Conservation (phyloP, 2,329 filamentous ascomycete species). For the Lojkania enalia region DNA sequence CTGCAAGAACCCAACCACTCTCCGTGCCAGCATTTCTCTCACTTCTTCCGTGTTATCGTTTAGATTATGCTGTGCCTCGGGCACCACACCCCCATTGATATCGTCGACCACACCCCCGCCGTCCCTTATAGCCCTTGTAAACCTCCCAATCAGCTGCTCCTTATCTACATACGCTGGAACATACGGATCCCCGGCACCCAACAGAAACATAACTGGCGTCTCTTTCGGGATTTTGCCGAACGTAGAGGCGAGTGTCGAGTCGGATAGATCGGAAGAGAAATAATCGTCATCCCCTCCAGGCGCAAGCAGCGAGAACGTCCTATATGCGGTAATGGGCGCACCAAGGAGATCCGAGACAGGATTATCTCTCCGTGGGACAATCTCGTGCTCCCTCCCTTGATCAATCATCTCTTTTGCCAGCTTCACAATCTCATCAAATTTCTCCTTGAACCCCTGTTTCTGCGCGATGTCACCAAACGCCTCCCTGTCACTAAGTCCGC, state of each 20-base stretch:
- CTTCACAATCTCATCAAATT: conserved; percentile 38
- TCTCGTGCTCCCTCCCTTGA: conserved; percentile 57
- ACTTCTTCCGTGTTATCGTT: conserved; percentile 50
- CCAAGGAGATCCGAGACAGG: conserved; percentile 31
- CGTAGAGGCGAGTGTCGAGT: conserved; percentile 60
- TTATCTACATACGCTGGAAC: conserved; percentile 64
- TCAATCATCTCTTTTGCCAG: conserved; percentile 60
- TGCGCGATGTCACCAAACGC: conserved; percentile 46
- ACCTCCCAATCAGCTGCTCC: conserved; percentile 59
- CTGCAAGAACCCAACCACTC: conserved; percentile 56
- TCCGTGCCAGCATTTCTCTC: conserved; percentile 53
- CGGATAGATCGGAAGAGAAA: conserved; percentile 77
- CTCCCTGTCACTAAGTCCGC: conserved; percentile 77
- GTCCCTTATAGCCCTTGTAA: conserved; percentile 52
- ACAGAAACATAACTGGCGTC: conserved; percentile 65
- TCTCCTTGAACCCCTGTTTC: conserved; percentile 18
- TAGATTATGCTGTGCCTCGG: conserved; percentile 57
- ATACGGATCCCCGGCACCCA: conserved; percentile 68
- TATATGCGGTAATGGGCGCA: conserved; percentile 57
- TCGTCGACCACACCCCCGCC: conserved; percentile 55
- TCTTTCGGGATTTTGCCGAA: conserved; percentile 63
- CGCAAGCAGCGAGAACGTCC: conserved; percentile 62
- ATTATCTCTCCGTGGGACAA: conserved; percentile 52
- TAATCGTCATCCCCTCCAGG: conserved; percentile 77
- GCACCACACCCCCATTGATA: conserved; percentile 52